Percentiles rank a stretch among this genome's conserved stretches.
Evolutionary conservation across 2,329 filamentous ascomycete genomes (phyloP).

Genomic region (Penicillium sp.): DNA sequence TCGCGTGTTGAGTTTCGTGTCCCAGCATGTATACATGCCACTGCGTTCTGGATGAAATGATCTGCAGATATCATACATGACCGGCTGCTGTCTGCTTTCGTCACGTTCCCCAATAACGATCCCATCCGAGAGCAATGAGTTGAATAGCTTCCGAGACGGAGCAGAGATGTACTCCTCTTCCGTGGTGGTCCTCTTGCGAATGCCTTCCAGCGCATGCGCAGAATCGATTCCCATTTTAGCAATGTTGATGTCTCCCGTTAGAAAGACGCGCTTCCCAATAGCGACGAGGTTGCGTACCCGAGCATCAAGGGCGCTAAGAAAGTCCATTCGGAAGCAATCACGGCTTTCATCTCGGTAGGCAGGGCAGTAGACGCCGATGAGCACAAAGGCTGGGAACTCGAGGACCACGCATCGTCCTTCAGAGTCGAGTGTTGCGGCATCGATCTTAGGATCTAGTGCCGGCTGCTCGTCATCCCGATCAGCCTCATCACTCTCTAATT

Average conservation of each 20-base stretch:
- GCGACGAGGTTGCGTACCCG: conserved; percentile 79
- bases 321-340: conserved; percentile 77
- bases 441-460: conserved; percentile 42
- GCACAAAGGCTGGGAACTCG: conserved; percentile 91
- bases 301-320: conserved; percentile 74
- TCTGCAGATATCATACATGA: conserved; percentile 81
- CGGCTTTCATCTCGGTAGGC: conserved; percentile 82
- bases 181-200: conserved; percentile 67
- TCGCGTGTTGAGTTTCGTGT: conserved; percentile 90
- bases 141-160: conserved; percentile 74
- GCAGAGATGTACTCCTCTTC: conserved; percentile 69
- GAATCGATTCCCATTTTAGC: conserved; percentile 68
- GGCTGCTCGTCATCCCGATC: conserved; percentile 43
- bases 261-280: conserved; percentile 78
- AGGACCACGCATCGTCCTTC: conserved; percentile 89
- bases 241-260: conserved; percentile 89
- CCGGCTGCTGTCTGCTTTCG: conserved; percentile 64
- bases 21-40: conserved; percentile 98
- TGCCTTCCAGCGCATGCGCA: conserved; percentile 67
- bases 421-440: conserved; percentile 73
- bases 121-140: conserved; percentile 76
- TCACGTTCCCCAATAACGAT: conserved; percentile 65
- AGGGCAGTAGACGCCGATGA: conserved; percentile 89
- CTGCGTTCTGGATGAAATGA: conserved; percentile 73
- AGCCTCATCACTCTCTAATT: neutral